phyloP scores from a whole-genome alignment of 2,329 filamentous ascomycete genomes.

The Arthrinium phaeospermum region DNA sequence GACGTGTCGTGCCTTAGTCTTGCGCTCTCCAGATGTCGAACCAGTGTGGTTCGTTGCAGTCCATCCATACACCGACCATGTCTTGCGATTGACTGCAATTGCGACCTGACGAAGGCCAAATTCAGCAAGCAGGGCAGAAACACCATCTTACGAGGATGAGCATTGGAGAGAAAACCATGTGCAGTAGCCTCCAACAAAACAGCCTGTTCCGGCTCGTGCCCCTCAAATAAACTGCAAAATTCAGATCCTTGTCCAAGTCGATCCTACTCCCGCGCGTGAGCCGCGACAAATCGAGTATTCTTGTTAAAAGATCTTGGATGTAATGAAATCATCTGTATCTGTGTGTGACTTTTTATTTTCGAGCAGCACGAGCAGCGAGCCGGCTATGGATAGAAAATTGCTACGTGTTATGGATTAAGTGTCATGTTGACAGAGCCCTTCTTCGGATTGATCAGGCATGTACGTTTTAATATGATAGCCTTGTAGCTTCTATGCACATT shows the following conservation, averaged over 20 bases:
- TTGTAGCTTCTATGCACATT: no score
- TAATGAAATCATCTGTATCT: background rate
- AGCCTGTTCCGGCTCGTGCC: background rate
- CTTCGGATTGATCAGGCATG: no score
- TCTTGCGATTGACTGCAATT: background rate
- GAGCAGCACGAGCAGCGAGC: no score
- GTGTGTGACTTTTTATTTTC: background rate
- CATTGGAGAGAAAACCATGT: background rate
- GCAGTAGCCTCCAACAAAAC: background rate
- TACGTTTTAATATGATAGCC: no score
- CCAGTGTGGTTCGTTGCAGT: slow-evolving; percentile 6
- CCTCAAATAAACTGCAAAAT: no score
- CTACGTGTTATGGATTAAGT: no score
- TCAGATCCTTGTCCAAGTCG: no score
- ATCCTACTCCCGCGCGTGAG: no score
- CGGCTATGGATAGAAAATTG: no score
- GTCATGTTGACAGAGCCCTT: no score
- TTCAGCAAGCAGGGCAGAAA: background rate
- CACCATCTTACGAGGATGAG: background rate
- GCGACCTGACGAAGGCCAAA: background rate
- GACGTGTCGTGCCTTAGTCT: slow-evolving; percentile 2
- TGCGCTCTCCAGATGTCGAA: background rate
- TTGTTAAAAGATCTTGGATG: no score
- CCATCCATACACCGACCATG: background rate
- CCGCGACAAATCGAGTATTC: no score